Base-by-base conservation (phyloP, 352 stramenopile species). In the Globisporangium recalcitrans region DNA sequence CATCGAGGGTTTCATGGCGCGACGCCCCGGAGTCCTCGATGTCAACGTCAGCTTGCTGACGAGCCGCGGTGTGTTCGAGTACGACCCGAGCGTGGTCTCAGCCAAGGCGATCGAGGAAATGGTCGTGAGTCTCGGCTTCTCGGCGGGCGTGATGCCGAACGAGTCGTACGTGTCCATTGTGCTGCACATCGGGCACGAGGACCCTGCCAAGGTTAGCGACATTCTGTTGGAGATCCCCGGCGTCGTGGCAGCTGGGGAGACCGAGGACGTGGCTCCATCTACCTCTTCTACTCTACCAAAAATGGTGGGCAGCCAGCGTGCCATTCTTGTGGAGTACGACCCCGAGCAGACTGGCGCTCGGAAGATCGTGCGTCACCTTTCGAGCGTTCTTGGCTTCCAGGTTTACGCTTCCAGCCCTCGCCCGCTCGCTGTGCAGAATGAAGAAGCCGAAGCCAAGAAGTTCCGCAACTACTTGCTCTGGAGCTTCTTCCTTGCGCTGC, bases 1-100 rank as follows among this genome's bases (percentile, higher is more conserved):
- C 40, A 90, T 96, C 59, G 85, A 95, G 60, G 73, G 65, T 51
- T 90, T 87, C 44, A 73, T 95, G 63, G 60, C 11, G 38, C 68
- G 64, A 0, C 75, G 90, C 29, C 70, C 66, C 13, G 86, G 86
- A 38, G 67, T 96, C 34, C 54, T 74, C 4, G 53, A 73, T 36
- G 82, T 87, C 46, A 88, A 85, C 32, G 78, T 90, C 47, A 88
- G 77, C 55, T 57, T 90, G 34, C 67, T 91, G 22, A 89, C 81
- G 9, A 80, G 72, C 73, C 70, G 74, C 31, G 71, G 80, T 11
- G 52, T 80, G 26, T 82, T 85, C 52, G 63, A 75, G 60, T 83
- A 74, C 47, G 70, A 92, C 56, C 67, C 75, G 8, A 52, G 56
- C 47, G 29, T 77, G 64, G 48, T 82, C 19, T 74, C 90, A 1